Percentiles rank a stretch among this genome's conserved stretches.
phyloP scores from a whole-genome alignment of 2,329 filamentous ascomycete species.

The Atkinsonella hypoxylon region DNA sequence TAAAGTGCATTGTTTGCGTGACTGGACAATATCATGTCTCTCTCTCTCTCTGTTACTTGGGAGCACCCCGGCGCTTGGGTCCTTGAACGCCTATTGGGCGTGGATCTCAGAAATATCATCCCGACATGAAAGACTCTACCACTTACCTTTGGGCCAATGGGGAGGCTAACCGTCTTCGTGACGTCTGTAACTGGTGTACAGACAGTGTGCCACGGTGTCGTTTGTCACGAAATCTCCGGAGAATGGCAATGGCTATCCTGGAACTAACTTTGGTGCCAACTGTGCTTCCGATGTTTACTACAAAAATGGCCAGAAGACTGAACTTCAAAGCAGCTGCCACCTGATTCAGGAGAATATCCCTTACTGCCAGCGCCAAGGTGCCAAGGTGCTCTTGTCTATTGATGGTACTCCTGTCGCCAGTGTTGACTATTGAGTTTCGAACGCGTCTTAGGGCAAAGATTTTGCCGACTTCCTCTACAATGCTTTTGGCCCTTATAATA shows the following conservation, averaged over 20 bases:
- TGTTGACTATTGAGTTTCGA: slow-evolving; percentile 22
- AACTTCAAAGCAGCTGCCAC: slow-evolving; percentile 24
- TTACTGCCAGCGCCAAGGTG: slow-evolving; percentile 28
- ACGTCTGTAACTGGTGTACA: slow-evolving; percentile 25
- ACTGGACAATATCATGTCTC: slow-evolving; percentile 11
- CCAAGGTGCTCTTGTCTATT: slow-evolving; percentile 32
- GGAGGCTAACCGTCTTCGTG: slow-evolving; percentile 18
- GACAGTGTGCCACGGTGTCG: slow-evolving; percentile 25
- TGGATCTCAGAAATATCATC: background rate
- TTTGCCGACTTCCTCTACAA: slow-evolving; percentile 28
- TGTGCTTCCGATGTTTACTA: slow-evolving; percentile 19
- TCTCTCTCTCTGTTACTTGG: slow-evolving; percentile 10
- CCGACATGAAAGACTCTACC: background rate
- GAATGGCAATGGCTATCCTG: slow-evolving; percentile 23
- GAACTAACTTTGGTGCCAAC: slow-evolving; percentile 28
- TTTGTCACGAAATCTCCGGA: slow-evolving; percentile 28
- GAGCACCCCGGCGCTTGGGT: slow-evolving; percentile 4
- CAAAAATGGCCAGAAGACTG: slow-evolving; percentile 13
- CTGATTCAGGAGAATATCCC: slow-evolving; percentile 26
- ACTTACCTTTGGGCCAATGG: slow-evolving; percentile 22
- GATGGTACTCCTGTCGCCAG: slow-evolving; percentile 20
- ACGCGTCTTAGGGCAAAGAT: slow-evolving; percentile 17
- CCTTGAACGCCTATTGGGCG: slow-evolving; percentile 2
- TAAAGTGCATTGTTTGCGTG: background rate
- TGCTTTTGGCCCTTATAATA: slow-evolving; percentile 25